Conservation (phyloP, 495 filamentous ascomycete species). For the Jackrogersella minutella region DNA sequence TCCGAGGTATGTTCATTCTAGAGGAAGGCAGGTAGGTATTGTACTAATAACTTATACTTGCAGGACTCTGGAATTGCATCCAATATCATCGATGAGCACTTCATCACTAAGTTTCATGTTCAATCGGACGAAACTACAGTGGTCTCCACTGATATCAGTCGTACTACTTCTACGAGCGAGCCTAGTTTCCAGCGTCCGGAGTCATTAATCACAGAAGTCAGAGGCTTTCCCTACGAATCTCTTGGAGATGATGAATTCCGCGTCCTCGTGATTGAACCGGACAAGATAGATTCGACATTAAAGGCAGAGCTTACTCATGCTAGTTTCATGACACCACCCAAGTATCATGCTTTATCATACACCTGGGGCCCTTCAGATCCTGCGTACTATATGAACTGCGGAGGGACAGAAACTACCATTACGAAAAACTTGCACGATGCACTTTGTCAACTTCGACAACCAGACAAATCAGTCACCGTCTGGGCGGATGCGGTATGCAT, state of each 20-base stretch:
- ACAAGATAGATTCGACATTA: not conserved
- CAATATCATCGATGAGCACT: no score
- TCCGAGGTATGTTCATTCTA: not conserved
- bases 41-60: no score
- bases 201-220: not conserved
- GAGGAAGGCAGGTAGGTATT: no score
- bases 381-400: not conserved
- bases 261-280: not conserved
- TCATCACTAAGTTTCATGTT: no score
- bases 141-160: no score
- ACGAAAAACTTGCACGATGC: not conserved
- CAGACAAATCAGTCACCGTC: not conserved
- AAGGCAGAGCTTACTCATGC: not conserved
- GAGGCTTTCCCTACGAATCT: not conserved
- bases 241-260: not conserved
- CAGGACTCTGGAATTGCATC: no score
- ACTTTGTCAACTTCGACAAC: not conserved
- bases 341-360: not conserved
- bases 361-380: not conserved
- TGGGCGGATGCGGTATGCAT: not conserved
- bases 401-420: not conserved
- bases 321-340: not conserved
- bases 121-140: no score
- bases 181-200: not conserved
- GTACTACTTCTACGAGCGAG: no score